These are phyloP conservation scores for Phytophthora pistaciae DNA, from an alignment of 352 stramenopile genomes.

Conservation along the genomic window DNA sequence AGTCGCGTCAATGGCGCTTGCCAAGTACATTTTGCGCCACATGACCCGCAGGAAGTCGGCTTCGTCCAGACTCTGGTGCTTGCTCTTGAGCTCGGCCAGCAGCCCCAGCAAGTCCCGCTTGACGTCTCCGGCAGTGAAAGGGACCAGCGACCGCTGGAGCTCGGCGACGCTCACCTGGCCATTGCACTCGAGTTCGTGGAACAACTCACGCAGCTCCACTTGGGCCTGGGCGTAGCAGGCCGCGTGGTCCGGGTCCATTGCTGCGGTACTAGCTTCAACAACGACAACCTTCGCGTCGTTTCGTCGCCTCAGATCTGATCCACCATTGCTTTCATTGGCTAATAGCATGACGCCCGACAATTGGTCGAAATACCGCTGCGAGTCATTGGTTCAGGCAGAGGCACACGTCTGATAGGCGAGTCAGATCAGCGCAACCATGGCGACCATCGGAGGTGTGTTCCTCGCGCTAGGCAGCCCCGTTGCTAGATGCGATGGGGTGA, in stretches of 20 bases:
- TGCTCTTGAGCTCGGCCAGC: conserved; percentile 57
- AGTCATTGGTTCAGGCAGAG: conserved; percentile 18
- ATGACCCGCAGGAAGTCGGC: conserved; percentile 69
- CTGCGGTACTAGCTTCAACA: background rate
- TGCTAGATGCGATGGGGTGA: conserved; percentile 5
- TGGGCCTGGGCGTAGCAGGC: conserved; percentile 57
- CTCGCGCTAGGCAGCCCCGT: conserved; percentile 6
- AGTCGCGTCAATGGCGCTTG: conserved; percentile 46
- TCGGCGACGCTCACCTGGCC: conserved; percentile 53
- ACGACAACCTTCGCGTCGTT: background rate
- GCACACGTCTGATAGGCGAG: conserved; percentile 1
- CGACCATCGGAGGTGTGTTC: conserved; percentile 45
- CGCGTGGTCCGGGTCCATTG: conserved; percentile 63
- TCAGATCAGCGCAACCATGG: conserved; percentile 30
- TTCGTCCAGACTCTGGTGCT: conserved; percentile 58
- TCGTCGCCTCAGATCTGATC: background rate
- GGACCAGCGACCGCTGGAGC: conserved; percentile 58
- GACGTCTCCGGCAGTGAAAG: conserved; percentile 69
- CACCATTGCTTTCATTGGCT: background rate
- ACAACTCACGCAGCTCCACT: conserved; percentile 64
- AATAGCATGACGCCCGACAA: background rate
- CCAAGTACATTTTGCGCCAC: conserved; percentile 75
- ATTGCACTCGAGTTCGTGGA: conserved; percentile 61
- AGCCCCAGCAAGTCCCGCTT: conserved; percentile 62
- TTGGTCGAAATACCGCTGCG: background rate